Evolutionary conservation across 2,329 filamentous ascomycete species (phyloP).

Genomic region (Epichloe gansuensis): DNA sequence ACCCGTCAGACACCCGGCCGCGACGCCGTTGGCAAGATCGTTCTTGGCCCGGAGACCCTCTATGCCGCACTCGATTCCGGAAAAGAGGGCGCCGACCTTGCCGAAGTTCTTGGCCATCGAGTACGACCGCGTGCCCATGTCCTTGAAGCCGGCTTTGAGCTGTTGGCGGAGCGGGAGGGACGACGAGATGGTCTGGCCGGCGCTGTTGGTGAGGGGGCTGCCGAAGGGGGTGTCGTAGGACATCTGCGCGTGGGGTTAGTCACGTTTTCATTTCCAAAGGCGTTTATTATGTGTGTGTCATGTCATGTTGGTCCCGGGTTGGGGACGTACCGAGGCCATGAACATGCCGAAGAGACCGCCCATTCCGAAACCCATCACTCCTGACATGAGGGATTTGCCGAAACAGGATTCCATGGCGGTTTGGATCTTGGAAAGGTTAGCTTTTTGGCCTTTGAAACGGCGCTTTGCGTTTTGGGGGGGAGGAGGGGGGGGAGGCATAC

Average conservation of each 20-base stretch:
- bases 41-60: conserved; percentile 90
- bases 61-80: conserved; percentile 89
- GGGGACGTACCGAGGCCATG: conserved; percentile 74
- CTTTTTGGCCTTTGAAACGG: not conserved
- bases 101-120: conserved; percentile 90
- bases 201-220: conserved; percentile 27
- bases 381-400: conserved; percentile 77
- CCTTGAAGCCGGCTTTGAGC: conserved; percentile 73
- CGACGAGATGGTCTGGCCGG: conserved; percentile 24
- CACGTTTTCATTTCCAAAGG: too few relatives aligned
- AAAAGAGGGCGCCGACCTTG: conserved; percentile 80
- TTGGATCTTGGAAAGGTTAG: conserved; percentile 48
- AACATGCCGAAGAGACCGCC: conserved; percentile 93
- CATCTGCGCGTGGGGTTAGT: conserved; percentile 49
- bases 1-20: conserved; percentile 82
- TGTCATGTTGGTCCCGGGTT: too few relatives aligned
- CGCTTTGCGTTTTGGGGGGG: not conserved
- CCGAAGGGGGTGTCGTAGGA: conserved; percentile 90
- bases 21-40: conserved; percentile 76
- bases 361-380: conserved; percentile 86
- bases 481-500: conserved; percentile 17
- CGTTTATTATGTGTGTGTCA: too few relatives aligned
- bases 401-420: conserved; percentile 82
- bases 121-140: conserved; percentile 80
- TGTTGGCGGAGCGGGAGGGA: conserved; percentile 75